Evolutionary conservation across 306 rosid genomes (phyloP).

Genomic region (Cucurbita argyrosperma): DNA sequence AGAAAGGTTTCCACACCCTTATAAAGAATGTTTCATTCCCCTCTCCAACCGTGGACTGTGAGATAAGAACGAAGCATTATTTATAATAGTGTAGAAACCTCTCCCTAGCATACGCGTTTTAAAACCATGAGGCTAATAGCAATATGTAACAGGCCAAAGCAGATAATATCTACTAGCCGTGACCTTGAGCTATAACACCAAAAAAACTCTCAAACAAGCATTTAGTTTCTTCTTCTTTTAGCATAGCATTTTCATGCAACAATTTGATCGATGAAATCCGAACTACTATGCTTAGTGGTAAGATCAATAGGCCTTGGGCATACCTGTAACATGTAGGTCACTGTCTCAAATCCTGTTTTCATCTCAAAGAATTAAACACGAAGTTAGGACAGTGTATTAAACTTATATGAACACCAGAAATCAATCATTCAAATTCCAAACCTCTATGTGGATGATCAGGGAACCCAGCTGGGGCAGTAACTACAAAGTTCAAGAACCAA

Average conservation of each 20-base stretch:
- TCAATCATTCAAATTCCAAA: slow-evolving; percentile 7
- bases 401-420: neutral
- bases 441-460: slow-evolving; percentile 99
- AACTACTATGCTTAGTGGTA: neutral
- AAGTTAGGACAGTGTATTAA: neutral
- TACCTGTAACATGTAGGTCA: slow-evolving; percentile 99
- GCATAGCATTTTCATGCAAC: neutral
- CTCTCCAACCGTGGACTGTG: too few relatives aligned
- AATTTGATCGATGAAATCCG: neutral
- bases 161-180: too few relatives aligned
- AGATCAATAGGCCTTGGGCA: neutral
- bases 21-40: too few relatives aligned
- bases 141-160: too few relatives aligned
- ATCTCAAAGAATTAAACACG: slow-evolving; percentile 10
- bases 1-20: too few relatives aligned
- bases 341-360: slow-evolving; percentile 83
- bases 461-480: slow-evolving; percentile 90
- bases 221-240: neutral
- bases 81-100: too few relatives aligned
- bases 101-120: too few relatives aligned
- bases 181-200: too few relatives aligned
- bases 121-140: too few relatives aligned
- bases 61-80: too few relatives aligned
- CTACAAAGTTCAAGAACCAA: slow-evolving; percentile 26
- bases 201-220: neutral